Conservation (phyloP, 2,329 filamentous ascomycete genomes). For the Chrysoporthe deuterocubensis region DNA sequence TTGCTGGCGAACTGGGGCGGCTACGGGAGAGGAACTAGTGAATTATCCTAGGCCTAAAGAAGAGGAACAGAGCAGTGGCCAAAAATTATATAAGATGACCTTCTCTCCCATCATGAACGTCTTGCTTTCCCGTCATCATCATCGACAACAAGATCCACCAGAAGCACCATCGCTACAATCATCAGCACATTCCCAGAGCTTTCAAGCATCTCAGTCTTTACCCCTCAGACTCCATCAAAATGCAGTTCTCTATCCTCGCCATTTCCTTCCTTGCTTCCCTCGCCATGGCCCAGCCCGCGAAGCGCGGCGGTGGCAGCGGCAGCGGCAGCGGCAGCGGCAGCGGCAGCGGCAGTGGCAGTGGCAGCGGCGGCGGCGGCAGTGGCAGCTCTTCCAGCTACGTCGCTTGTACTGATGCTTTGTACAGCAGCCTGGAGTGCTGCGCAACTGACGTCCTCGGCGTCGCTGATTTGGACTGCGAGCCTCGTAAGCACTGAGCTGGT, state of each 20-base stretch:
- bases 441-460: constrained; percentile 7
- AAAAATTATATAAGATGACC: constrained; percentile 18
- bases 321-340: not conserved
- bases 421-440: constrained; percentile 13
- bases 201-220: not conserved
- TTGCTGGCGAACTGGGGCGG: not conserved
- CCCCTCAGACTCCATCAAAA: constrained; percentile 1
- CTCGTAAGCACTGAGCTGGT: constrained; percentile 2
- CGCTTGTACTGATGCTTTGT: constrained; percentile 5
- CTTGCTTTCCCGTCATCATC: constrained; percentile 4
- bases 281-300: constrained; percentile 21
- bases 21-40: not conserved
- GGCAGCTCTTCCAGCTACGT: not conserved
- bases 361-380: not conserved
- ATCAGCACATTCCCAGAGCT: not conserved
- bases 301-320: constrained; percentile 6
- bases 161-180: not conserved
- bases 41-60: not conserved
- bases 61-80: not conserved
- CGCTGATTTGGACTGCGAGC: constrained; percentile 17
- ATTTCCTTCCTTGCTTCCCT: constrained; percentile 24
- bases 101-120: not conserved
- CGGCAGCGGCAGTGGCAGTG: not conserved
- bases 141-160: constrained; percentile 11
- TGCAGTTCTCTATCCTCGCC: constrained; percentile 22